phyloP scores from a whole-genome alignment of 2,329 filamentous ascomycete genomes.

The Aspergillus aculeatinus region DNA sequence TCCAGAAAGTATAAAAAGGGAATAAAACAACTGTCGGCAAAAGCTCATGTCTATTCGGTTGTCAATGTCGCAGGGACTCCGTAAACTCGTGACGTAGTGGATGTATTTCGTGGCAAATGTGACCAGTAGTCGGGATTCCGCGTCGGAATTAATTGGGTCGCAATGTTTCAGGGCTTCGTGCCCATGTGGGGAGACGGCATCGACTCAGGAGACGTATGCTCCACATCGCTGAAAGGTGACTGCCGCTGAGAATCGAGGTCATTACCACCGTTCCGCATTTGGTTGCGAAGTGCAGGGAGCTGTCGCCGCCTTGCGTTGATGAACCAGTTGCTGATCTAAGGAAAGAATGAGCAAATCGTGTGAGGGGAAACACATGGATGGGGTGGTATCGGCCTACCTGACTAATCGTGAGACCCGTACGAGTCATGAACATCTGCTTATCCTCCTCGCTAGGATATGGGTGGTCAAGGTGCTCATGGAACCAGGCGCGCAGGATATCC shows the following conservation, averaged over 20 bases:
- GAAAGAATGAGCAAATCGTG: not conserved
- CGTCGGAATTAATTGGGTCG: not conserved
- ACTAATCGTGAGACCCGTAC: slow-evolving; percentile 76
- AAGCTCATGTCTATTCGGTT: slow-evolving; percentile 15
- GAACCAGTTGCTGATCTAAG: slow-evolving; percentile 55
- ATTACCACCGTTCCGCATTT: slow-evolving; percentile 37
- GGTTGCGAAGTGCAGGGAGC: slow-evolving; percentile 47
- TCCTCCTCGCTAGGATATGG: slow-evolving; percentile 87
- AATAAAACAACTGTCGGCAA: slow-evolving; percentile 12
- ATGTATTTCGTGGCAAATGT: slow-evolving; percentile 13
- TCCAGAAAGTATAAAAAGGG: slow-evolving; percentile 13
- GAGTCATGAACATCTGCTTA: slow-evolving; percentile 75
- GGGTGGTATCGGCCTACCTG: slow-evolving; percentile 38
- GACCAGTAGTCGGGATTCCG: not conserved
- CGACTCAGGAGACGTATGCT: slow-evolving; percentile 28
- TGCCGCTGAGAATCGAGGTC: slow-evolving; percentile 33
- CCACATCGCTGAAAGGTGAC: slow-evolving; percentile 38
- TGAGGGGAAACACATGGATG: slow-evolving; percentile 12
- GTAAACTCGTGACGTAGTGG: slow-evolving; percentile 17
- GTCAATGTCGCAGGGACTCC: slow-evolving; percentile 6
- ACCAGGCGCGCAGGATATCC: slow-evolving; percentile 77
- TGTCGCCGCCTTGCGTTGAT: slow-evolving; percentile 52
- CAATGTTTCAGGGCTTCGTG: not conserved
- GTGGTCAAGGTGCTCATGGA: slow-evolving; percentile 71
- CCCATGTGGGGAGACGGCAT: slow-evolving; percentile 30